Evolutionary conservation across 106 monocot species (phyloP), one percentile per base, ranked within the genome.

Genomic region (Hemerocallis citrina): DNA sequence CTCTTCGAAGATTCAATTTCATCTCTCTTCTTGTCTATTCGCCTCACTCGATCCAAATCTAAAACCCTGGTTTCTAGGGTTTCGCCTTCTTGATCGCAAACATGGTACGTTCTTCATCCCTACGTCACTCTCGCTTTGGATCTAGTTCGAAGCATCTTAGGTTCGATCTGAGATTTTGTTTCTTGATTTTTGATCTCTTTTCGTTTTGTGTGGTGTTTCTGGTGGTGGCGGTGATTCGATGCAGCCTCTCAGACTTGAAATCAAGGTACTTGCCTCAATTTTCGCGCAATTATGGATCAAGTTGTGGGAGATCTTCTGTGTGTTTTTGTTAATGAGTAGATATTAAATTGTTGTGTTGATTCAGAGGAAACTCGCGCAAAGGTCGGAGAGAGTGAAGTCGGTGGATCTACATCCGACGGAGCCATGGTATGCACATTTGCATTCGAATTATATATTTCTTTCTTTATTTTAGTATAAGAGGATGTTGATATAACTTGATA

Each of bases 191-290:
- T 48, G 25, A 57, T 62, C 15, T 33, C 5, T 55, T 65, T 54
- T 37, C 17, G 58, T 45, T 30, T 33, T 47, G 8, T 7, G 4
- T 28, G 5, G 4, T 27, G 51, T 16, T 29, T 12, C 38, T 50
- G 45, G 22, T 13, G 55, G 55, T 22, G 42, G 37, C 8, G n/a
- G n/a, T n/a, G n/a, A n/a, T n/a, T n/a, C n/a, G n/a, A n/a, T 19
- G 65, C 82, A 88, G 87, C 87, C 87, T 69, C 82, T 88, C 49
- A 73, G 87, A 76, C 69, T 88, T 13, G 87, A 88, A 71, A 88
- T 88, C 51, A 88, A 88, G 87, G 87, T 88, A 79, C 38, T 60
- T 60, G 5, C 11, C 22, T 13, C 20, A 38, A 22, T 7, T 7
- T 22, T 15, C 3, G 19, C 17, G 65, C 39, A 17, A 32, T 57